Evolutionary conservation across 768 basidiomycete genomes (phyloP).

Genomic region (Epithele typhae): DNA sequence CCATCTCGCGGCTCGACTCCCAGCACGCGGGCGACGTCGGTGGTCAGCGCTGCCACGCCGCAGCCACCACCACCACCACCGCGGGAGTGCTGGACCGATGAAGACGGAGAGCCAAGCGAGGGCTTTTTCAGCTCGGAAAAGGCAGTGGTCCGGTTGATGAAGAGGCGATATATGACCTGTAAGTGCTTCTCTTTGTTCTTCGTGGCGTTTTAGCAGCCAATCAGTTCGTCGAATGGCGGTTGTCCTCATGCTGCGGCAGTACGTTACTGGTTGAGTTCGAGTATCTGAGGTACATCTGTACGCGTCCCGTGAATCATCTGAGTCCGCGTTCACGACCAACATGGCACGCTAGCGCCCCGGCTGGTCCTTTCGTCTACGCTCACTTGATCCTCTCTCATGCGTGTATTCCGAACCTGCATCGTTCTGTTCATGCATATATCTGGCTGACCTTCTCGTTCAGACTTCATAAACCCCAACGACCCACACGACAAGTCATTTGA

Average conservation of each 20-base stretch:
- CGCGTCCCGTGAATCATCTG: too few species aligned
- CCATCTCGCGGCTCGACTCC: conserved; percentile 45
- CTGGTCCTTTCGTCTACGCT: too few species aligned
- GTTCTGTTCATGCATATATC: background rate
- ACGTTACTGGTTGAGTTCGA: too few species aligned
- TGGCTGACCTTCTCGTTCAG: conserved; percentile 32
- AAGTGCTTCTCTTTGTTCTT: conserved; percentile 25
- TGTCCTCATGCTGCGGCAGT: too few species aligned
- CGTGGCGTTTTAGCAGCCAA: too few species aligned
- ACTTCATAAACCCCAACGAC: conserved; percentile 66
- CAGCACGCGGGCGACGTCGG: conserved; percentile 67
- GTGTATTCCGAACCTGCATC: too few species aligned
- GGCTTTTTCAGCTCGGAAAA: conserved; percentile 58
- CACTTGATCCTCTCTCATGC: too few species aligned
- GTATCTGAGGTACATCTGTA: too few species aligned
- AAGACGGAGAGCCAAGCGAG: conserved; percentile 48
- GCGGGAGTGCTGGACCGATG: conserved; percentile 47
- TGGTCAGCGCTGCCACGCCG: conserved; percentile 38
- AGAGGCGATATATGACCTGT: conserved; percentile 61
- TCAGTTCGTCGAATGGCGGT: too few species aligned
- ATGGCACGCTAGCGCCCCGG: too few species aligned
- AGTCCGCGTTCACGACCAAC: too few species aligned
- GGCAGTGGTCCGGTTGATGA: conserved; percentile 59
- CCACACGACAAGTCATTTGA: conserved; percentile 61
- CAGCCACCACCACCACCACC: conserved; percentile 32